Evolutionary conservation across 2,329 filamentous ascomycete genomes (phyloP).

Genomic region (Hymenoscyphus occultus): DNA sequence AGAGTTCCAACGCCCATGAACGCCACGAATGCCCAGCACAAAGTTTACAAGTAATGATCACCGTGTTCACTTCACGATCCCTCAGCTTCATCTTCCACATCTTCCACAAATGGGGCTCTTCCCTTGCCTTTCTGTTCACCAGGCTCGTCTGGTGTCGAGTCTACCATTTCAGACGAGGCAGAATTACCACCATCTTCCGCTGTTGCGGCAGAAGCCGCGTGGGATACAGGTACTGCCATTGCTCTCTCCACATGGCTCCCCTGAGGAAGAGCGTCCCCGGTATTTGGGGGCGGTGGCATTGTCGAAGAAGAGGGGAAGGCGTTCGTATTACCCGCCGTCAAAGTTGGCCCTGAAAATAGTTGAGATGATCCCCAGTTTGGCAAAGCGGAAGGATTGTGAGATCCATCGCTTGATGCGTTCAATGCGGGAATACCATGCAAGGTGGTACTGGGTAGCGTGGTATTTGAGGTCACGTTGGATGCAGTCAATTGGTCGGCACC

Average conservation of each 20-base stretch:
- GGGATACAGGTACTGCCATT: constrained; percentile 9
- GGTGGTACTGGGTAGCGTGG: constrained; percentile 20
- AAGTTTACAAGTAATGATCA: constrained; percentile 4
- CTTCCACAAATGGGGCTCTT: constrained; percentile 46
- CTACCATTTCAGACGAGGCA: constrained; percentile 13
- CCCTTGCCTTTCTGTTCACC: constrained; percentile 38
- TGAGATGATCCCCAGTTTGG: constrained; percentile 31
- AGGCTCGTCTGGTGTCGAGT: constrained; percentile 15
- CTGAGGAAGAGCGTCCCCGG: constrained; percentile 4
- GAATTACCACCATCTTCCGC: constrained; percentile 8
- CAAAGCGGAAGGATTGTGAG: constrained; percentile 20
- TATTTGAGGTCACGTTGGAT: constrained; percentile 16
- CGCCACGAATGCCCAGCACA: neutral
- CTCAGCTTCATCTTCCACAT: constrained; percentile 41
- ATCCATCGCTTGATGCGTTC: constrained; percentile 17
- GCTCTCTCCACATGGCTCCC: constrained; percentile 8
- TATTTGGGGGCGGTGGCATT: constrained; percentile 15
- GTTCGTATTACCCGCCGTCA: constrained; percentile 14
- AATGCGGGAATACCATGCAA: constrained; percentile 18
- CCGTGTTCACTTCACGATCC: constrained; percentile 15
- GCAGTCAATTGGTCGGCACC: constrained; percentile 26
- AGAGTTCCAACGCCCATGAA: neutral
- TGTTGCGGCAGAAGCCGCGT: neutral
- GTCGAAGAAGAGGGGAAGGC: constrained; percentile 9
- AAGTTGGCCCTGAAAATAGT: constrained; percentile 24